A percentile compares a stretch with the other conserved stretches of the same genome.
Conservation (phyloP, 306 rosid genomes). For the Mimosa bimucronata region DNA sequence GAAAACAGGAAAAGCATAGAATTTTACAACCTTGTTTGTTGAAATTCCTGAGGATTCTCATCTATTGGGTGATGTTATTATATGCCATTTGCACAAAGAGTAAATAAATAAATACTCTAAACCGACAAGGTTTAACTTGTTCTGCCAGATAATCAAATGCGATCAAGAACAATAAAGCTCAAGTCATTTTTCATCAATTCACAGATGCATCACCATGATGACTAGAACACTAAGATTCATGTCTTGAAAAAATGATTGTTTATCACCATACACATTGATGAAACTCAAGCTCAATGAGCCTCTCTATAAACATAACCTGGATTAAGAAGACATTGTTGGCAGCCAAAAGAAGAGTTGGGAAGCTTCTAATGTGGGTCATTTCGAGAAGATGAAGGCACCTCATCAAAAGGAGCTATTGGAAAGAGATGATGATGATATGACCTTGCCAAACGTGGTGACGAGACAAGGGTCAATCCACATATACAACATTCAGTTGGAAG, state of each 20-base stretch:
- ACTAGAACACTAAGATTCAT: conserved; percentile 27
- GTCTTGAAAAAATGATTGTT: conserved; percentile 6
- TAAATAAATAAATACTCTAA: background rate
- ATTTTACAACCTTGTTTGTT: background rate
- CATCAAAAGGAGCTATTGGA: conserved; percentile 86
- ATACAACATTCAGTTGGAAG: conserved; percentile 91
- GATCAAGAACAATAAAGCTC: conserved; percentile 13
- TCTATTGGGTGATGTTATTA: too few relatives aligned
- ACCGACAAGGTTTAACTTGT: conserved; percentile 3
- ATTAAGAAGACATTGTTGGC: conserved; percentile 70
- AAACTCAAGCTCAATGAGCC: conserved; percentile 22
- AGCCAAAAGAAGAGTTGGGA: conserved; percentile 75
- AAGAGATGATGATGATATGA: conserved; percentile 97
- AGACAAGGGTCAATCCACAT: conserved; percentile 96
- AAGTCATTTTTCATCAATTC: background rate
- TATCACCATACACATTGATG: conserved; percentile 6
- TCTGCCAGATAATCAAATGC: conserved; percentile 20
- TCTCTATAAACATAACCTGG: conserved; percentile 56
- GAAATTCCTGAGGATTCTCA: background rate
- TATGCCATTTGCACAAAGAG: conserved; percentile 18
- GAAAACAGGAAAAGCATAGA: background rate
- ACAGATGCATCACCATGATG: conserved; percentile 19
- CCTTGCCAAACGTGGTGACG: conserved; percentile 96
- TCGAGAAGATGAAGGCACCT: conserved; percentile 60
- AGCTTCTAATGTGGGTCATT: conserved; percentile 51